These are phyloP conservation scores for Colletotrichum horii DNA, from an alignment of 2,329 filamentous ascomycete species.

Conservation along the genomic window DNA sequence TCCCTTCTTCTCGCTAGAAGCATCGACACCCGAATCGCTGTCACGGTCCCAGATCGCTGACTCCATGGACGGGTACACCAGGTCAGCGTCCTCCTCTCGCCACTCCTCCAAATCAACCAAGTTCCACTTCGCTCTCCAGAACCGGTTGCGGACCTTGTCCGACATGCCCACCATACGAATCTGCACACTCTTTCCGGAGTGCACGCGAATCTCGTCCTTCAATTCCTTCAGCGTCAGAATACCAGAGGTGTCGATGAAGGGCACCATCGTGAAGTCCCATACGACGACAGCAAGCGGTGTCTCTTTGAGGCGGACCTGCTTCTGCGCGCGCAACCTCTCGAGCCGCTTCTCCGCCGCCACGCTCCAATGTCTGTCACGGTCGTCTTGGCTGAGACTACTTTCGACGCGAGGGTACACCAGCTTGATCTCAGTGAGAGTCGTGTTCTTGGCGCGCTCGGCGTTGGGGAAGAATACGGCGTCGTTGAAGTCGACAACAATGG, in stretches of 20 bases:
- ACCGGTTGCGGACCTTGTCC: constrained; percentile 43
- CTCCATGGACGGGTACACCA: constrained; percentile 17
- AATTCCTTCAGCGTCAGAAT: constrained; percentile 54
- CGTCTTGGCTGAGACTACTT: constrained; percentile 32
- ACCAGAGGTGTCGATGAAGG: constrained; percentile 60
- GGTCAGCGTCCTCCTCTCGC: constrained; percentile 16
- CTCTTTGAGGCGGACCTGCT: constrained; percentile 31
- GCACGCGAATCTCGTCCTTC: constrained; percentile 52
- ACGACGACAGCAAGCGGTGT: constrained; percentile 50
- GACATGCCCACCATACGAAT: constrained; percentile 56
- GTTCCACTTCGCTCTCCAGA: constrained; percentile 42
- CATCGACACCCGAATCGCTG: background rate
- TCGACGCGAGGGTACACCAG: constrained; percentile 37
- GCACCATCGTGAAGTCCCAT: constrained; percentile 57
- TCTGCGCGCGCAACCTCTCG: constrained; percentile 46
- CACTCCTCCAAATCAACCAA: constrained; percentile 14
- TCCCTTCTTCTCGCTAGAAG: constrained; percentile 1
- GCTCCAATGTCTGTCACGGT: constrained; percentile 57
- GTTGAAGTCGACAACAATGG: constrained; percentile 61
- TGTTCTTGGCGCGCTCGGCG: constrained; percentile 44
- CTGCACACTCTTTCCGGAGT: constrained; percentile 50
- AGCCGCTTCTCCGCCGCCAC: constrained; percentile 55
- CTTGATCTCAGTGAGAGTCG: constrained; percentile 49
- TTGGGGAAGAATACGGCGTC: constrained; percentile 68
- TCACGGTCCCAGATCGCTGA: constrained; percentile 18